phyloP scores from a whole-genome alignment of 1,284 basidiomycete species.

The Cutaneotrichosporon sp. region DNA sequence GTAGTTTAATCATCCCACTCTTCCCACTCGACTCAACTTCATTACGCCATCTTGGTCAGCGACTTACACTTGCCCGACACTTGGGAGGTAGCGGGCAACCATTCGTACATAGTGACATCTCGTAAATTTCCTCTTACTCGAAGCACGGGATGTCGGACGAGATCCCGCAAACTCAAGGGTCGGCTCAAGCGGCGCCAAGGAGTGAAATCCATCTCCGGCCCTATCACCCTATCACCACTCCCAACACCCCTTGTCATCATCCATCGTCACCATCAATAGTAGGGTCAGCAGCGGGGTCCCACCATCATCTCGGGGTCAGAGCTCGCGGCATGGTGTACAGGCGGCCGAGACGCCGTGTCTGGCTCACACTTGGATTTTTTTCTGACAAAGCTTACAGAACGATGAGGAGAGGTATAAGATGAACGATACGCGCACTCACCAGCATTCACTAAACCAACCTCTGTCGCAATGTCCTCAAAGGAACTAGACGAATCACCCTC shows the following conservation, averaged over 20 bases:
- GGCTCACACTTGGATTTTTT: not conserved
- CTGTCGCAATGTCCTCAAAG: not conserved
- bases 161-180: not conserved
- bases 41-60: too few species aligned
- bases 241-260: not conserved
- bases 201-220: not conserved
- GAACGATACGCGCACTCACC: not conserved
- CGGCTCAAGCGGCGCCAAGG: not conserved
- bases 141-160: not conserved
- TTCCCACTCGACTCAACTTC: not conserved
- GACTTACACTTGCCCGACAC: too few species aligned
- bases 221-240: not conserved
- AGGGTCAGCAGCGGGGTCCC: not conserved
- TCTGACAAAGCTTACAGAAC: not conserved
- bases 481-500: not conserved
- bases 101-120: too few species aligned
- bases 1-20: not conserved
- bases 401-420: not conserved
- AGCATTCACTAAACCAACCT: not conserved
- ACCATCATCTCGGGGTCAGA: not conserved
- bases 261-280: not conserved
- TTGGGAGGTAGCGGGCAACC: too few species aligned
- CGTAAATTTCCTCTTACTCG: too few species aligned
- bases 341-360: constrained; percentile 1
- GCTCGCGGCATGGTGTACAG: not conserved